Evolutionary conservation across 1,139 yeast genomes (phyloP).

Genomic region (Suhomyces yuchorum): DNA sequence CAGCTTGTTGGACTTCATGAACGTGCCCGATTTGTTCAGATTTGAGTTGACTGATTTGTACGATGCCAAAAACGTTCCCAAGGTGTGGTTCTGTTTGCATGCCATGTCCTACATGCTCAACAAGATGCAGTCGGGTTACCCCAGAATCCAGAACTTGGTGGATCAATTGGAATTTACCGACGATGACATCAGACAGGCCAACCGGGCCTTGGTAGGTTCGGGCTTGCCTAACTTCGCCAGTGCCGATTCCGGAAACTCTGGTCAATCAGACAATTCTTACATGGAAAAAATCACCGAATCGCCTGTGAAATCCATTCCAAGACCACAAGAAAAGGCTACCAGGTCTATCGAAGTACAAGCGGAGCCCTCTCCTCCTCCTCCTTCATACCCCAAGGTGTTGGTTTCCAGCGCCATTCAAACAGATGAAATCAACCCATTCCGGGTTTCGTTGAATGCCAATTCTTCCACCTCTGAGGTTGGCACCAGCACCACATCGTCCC

Average conservation of each 20-base stretch:
- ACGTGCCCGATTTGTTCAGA: constrained; percentile 82
- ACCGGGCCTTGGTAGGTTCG: constrained; percentile 61
- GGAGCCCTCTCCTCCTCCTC: constrained; percentile 5
- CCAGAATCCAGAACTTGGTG: constrained; percentile 63
- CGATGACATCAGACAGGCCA: constrained; percentile 69
- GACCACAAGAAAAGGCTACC: constrained; percentile 4
- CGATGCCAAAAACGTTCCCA: constrained; percentile 90
- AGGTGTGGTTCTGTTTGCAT: constrained; percentile 90
- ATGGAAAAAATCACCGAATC: constrained; percentile 19
- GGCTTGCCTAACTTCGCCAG: constrained; percentile 66
- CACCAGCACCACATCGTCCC: constrained; percentile 11
- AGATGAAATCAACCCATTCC: constrained; percentile 18
- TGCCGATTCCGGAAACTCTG: constrained; percentile 33
- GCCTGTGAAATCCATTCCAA: constrained; percentile 9
- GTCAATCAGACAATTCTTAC: constrained; percentile 16
- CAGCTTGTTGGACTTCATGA: constrained; percentile 65
- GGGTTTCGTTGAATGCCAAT: constrained; percentile 10
- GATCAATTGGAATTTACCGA: constrained; percentile 64
- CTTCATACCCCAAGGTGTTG: constrained; percentile 12
- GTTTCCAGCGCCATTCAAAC: constrained; percentile 21
- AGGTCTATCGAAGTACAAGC: constrained; percentile 7
- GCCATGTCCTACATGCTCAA: constrained; percentile 75
- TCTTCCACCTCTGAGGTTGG: constrained; percentile 14
- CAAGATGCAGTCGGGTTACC: constrained; percentile 55
- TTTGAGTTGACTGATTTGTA: constrained; percentile 92